phyloP scores from a whole-genome alignment of 805 yeast species.

The Candida dajiaensis region DNA sequence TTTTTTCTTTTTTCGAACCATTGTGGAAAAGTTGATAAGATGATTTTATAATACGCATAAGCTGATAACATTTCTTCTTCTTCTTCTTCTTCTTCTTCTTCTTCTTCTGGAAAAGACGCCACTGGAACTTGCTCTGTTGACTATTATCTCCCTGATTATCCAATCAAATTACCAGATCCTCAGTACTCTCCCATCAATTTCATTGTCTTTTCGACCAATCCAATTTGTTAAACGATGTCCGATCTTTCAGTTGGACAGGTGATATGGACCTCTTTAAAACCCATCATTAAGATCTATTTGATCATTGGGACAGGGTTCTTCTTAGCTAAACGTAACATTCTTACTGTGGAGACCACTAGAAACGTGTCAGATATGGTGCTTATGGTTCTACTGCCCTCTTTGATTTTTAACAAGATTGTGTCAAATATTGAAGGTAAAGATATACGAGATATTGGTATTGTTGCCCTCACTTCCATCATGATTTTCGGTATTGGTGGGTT shows the following conservation, averaged over 20 bases:
- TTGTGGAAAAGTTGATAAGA: too few species aligned
- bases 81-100: too few species aligned
- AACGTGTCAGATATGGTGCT: constrained; percentile 67
- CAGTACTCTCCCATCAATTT: too few species aligned
- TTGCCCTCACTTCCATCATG: constrained; percentile 42
- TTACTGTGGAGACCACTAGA: constrained; percentile 61
- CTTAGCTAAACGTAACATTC: constrained; percentile 55
- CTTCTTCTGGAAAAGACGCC: too few species aligned
- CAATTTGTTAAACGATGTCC: neutral
- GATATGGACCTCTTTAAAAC: constrained; percentile 75
- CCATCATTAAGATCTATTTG: constrained; percentile 77
- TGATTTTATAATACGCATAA: too few species aligned
- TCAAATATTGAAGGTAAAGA: constrained; percentile 59
- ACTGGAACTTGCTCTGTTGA: too few species aligned
- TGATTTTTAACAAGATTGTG: constrained; percentile 71
- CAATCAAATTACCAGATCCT: too few species aligned
- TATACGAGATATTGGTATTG: constrained; percentile 64
- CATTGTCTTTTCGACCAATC: too few species aligned
- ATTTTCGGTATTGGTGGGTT: constrained; percentile 41
- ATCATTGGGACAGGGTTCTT: constrained; percentile 62
- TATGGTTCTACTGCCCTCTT: constrained; percentile 64
- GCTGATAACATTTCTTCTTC: too few species aligned
- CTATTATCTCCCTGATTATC: too few species aligned
- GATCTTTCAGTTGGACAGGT: constrained; percentile 46
- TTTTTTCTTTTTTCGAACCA: too few species aligned